phyloP scores from a whole-genome alignment of 1,284 basidiomycete species.

The Albatrellus sp. region DNA sequence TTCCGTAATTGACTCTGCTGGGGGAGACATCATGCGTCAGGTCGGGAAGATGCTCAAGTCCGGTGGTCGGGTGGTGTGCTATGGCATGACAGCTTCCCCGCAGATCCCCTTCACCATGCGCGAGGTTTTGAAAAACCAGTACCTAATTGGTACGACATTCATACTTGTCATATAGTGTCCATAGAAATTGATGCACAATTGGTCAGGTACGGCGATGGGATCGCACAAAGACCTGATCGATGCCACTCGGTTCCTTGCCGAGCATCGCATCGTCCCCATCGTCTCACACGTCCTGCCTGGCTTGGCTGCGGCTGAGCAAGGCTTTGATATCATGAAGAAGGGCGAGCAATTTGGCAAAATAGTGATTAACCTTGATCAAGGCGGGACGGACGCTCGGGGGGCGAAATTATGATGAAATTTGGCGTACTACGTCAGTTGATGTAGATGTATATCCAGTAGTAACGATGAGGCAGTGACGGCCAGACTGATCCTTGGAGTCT shows the following conservation, averaged over 20 bases:
- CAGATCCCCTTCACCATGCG: slow-evolving; percentile 66
- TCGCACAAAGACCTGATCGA: slow-evolving; percentile 65
- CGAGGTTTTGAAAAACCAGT: slow-evolving; percentile 68
- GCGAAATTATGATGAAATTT: background rate
- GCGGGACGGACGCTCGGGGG: background rate
- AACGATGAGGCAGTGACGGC: too few relatives aligned
- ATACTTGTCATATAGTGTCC: background rate
- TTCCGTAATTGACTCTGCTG: slow-evolving; percentile 73
- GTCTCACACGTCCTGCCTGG: slow-evolving; percentile 67
- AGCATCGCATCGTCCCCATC: slow-evolving; percentile 60
- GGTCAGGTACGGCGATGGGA: slow-evolving; percentile 71
- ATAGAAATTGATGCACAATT: background rate
- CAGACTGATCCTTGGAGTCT: background rate
- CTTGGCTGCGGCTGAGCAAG: slow-evolving; percentile 55
- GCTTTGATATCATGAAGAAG: slow-evolving; percentile 52
- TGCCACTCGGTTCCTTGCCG: slow-evolving; percentile 58
- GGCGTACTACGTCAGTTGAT: background rate
- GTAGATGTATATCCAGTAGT: background rate
- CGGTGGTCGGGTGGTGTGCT: slow-evolving; percentile 67
- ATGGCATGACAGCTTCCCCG: slow-evolving; percentile 64
- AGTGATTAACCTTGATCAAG: slow-evolving; percentile 31
- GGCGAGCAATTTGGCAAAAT: slow-evolving; percentile 72
- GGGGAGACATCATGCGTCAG: slow-evolving; percentile 62
- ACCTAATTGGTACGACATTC: slow-evolving; percentile 47
- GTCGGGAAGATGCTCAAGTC: slow-evolving; percentile 46